Conservation (phyloP, 2,329 filamentous ascomycete species). For the Gaeumannomyces sp. region DNA sequence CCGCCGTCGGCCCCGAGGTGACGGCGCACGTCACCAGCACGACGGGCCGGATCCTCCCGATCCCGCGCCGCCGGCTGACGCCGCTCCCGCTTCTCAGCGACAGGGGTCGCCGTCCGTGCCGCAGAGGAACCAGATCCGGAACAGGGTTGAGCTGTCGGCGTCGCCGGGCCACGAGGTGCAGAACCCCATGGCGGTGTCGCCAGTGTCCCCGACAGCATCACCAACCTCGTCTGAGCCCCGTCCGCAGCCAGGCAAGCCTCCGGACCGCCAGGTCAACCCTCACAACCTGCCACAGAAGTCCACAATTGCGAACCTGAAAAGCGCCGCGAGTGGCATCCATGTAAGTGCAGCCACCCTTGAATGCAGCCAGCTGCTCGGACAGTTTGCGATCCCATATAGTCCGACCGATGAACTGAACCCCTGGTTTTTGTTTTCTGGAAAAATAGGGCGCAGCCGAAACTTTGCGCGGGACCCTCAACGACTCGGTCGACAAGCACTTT, state of each 20-base stretch:
- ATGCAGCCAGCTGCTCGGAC: no score
- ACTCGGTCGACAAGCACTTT: constrained; percentile 5
- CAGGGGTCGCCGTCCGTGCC: constrained; percentile 5
- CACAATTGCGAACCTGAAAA: constrained; percentile 2
- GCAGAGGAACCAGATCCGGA: constrained; percentile 6
- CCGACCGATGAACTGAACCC: no score
- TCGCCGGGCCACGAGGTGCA: constrained; percentile 7
- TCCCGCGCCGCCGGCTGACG: not conserved
- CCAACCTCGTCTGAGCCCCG: not conserved
- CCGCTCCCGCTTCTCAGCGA: not conserved
- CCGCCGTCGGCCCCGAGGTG: not conserved
- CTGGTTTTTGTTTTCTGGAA: no score
- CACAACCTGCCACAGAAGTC: constrained; percentile 3
- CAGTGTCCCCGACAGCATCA: not conserved
- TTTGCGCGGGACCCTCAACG: constrained; percentile 4
- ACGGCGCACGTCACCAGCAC: constrained; percentile 2
- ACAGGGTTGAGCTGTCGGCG: constrained; percentile 8
- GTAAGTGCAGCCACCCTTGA: not conserved
- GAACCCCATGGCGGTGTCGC: constrained; percentile 5
- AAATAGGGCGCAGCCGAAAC: constrained; percentile 7
- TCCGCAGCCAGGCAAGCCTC: no score
- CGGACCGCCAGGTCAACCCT: not conserved
- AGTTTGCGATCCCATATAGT: no score
- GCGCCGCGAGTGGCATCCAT: constrained; percentile 7
- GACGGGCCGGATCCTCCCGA: constrained; percentile 3